These are phyloP conservation scores for Coniochaeta sp. DNA, from an alignment of 2,329 filamentous ascomycete genomes.

Conservation along the genomic window DNA sequence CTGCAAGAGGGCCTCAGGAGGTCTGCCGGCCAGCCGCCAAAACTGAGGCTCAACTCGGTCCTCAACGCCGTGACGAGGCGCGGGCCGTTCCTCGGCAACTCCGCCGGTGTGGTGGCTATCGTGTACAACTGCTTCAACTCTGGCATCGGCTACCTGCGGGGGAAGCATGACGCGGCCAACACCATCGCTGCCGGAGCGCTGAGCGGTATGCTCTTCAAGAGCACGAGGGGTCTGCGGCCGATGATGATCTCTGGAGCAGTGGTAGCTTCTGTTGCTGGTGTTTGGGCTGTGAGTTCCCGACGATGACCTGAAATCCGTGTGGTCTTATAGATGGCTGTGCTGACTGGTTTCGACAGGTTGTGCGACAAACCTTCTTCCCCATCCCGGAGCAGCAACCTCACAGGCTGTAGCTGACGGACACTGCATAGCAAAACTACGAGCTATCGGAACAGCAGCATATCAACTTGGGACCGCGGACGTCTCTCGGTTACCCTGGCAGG, in stretches of 20 bases:
- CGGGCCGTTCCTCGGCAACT: conserved; percentile 94
- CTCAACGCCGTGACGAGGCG: conserved; percentile 90
- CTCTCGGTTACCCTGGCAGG: neutral
- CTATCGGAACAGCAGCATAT: neutral
- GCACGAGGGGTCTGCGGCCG: conserved; percentile 78
- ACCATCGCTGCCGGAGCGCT: conserved; percentile 77
- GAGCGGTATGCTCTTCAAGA: conserved; percentile 95
- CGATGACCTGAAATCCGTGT: neutral
- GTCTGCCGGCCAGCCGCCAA: conserved; percentile 71
- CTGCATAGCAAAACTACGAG: neutral
- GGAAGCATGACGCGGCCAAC: conserved; percentile 86
- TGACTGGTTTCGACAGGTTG: conserved; percentile 15
- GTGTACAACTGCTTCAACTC: conserved; percentile 93
- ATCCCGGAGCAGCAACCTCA: conserved; percentile 19
- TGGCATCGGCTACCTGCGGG: conserved; percentile 67
- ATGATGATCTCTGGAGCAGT: conserved; percentile 94
- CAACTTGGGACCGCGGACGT: neutral
- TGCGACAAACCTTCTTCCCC: conserved; percentile 34
- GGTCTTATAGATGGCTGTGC: conserved; percentile 2
- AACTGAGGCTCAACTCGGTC: conserved; percentile 87
- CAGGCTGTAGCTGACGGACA: neutral
- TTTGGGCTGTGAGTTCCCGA: conserved; percentile 77
- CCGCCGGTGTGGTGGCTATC: conserved; percentile 90
- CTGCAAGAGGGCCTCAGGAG: conserved; percentile 80
- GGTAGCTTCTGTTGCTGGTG: conserved; percentile 76